These are phyloP conservation scores for Escallonia herrerae DNA, from an alignment of 129 eudicot genomes.

Conservation along the genomic window DNA sequence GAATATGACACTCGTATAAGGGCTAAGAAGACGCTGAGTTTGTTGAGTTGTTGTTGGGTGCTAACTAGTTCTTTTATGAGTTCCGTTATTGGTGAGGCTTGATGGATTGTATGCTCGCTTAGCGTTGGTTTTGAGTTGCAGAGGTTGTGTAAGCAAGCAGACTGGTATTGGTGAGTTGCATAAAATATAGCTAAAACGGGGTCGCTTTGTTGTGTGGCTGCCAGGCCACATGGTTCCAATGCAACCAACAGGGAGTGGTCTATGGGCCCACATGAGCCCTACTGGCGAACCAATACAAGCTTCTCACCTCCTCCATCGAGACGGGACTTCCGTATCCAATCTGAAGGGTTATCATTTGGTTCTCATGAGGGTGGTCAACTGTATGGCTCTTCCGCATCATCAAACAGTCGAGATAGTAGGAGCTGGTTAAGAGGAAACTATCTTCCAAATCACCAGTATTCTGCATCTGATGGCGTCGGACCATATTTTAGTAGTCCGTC, in stretches of 20 bases:
- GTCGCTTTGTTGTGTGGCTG: constrained; percentile 99
- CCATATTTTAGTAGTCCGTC: constrained; percentile 71
- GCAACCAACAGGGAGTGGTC: constrained; percentile 84
- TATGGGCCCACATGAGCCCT: constrained; percentile 88
- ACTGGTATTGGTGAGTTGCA: constrained; percentile 9
- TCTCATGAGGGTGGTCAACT: constrained; percentile 78
- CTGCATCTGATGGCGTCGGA: constrained; percentile 68
- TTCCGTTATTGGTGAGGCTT: no score
- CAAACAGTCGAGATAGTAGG: constrained; percentile 85
- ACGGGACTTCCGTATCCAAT: constrained; percentile 72
- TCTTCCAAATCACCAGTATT: constrained; percentile 48
- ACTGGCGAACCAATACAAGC: constrained; percentile 96
- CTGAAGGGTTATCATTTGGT: constrained; percentile 66
- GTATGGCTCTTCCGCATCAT: constrained; percentile 73
- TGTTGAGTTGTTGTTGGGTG: no score
- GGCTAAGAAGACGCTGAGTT: no score
- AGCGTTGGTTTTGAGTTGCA: no score
- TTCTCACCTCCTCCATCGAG: constrained; percentile 92
- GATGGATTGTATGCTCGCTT: no score
- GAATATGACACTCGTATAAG: no score
- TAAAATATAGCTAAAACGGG: constrained; percentile 90
- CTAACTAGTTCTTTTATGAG: no score
- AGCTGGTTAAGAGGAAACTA: constrained; percentile 67
- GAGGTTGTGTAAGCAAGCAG: constrained; percentile 7
- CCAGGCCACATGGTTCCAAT: constrained; percentile 98